Base-by-base conservation (phyloP, 257 asterid species). In the Solanum pimpinellifolium region DNA sequence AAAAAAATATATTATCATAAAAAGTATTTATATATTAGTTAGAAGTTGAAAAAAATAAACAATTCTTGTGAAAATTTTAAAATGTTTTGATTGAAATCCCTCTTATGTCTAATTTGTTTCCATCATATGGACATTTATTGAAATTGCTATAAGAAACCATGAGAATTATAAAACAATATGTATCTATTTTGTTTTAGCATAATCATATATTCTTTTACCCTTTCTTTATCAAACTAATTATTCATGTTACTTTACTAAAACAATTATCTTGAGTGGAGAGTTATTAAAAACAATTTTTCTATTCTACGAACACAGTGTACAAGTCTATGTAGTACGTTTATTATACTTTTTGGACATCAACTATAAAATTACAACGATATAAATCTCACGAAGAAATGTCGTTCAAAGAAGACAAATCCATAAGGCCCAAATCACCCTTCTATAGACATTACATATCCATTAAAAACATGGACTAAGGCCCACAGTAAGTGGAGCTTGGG, bases 241-340 rank as follows among this genome's bases (percentile, higher is more conserved):
- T 62, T 62, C 70, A 0, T 1, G 70, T 4, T 23, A 62, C 70
- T n/a, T 23, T 62, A 31, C 16, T 62, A 4, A 10, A 62, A 4
- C 0, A 9, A 21, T 1, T 10, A 5, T 23, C 11, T 62, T 62
- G 31, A 0, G 4, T 23, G 3, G 16, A 5, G 0, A 10, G 1
- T 62, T 4, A n/a, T 62, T 0, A 62, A 23, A 62, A 62, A 23
- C 0, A 62, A 0, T 23, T 4, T 23, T 62, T 23, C 70, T n/a
- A 2, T 23, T 2, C 1, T 2, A 56, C 11, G 3, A 0, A 3
- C 3, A 21, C 23, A 60, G 6, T 21, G 68, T 2, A 60, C 12
- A 60, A 60, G 68, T 10, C 1, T 10, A 37, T 0, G 39, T 37
- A 37, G 7, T 37, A 62, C 1, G 14, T 62, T n/a, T 0, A 62